Base-by-base conservation (phyloP, 768 basidiomycete species). In the Candolleomyces aberdarensis region DNA sequence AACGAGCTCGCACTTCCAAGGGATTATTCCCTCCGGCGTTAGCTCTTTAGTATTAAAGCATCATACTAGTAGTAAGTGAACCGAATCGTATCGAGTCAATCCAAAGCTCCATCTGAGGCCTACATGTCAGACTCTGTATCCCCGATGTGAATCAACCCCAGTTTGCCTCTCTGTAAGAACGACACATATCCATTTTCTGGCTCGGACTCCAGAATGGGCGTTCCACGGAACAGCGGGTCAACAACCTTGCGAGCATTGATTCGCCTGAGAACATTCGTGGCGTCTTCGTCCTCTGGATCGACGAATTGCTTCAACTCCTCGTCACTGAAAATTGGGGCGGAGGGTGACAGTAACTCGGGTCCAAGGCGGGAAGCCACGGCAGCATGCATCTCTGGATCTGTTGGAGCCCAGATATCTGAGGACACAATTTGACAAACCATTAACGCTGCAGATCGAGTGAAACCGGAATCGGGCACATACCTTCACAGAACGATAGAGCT, bases 331-430 rank as follows among this genome's bases (percentile, higher is more conserved):
- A 72, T 66, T 3, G 69, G 66, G 2, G 65, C 64, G n/a, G 60
- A 61, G 5, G 69, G 63, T 0, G 65, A 62, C 17, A 70, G 59
- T 7, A 72, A 55, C 56, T 69, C 67, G 11, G 69, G 62, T 10
- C 64, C 66, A 6, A 72, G 56, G 6, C 71, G 69, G 20, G 71
- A 62, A 14, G 65, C 67, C 17, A 74, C 68, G 3, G 63, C 57
- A 15, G 66, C 54, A 36, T 63, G 62, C 70, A 71, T 67, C 51
- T 73, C 66, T 2, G 72, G 66, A 48, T 67, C 69, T 0, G 66
- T 70, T 3, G 70, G 71, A 3, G 65, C 67, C 52, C 72, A 66
- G 26, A 73, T 63, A 57, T 70, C 67, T 67, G 39, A 13, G 39
- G 8, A 17, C 49, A 62, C 9, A 46, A 39, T 56, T n/a, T 17